phyloP scores from a whole-genome alignment of 1,284 basidiomycete species.

The Trichosporon coremiiforme region DNA sequence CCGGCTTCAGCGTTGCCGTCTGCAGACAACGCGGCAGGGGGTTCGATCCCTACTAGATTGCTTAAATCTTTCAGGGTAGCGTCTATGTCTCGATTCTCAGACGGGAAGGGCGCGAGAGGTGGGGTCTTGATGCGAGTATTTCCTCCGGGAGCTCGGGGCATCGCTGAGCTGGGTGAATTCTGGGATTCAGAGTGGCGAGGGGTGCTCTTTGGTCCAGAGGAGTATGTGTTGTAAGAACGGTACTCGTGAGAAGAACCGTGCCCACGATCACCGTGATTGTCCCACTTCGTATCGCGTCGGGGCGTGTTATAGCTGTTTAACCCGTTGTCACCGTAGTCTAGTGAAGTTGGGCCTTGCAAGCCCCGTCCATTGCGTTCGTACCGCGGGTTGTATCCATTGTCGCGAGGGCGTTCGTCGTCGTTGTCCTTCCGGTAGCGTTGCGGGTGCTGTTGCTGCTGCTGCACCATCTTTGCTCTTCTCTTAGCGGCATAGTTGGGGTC shows the following conservation, averaged over 20 bases:
- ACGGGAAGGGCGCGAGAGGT: background rate
- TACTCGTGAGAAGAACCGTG: background rate
- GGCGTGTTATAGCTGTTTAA: background rate
- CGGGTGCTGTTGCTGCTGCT: background rate
- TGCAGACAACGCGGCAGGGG: background rate
- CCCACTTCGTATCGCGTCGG: background rate
- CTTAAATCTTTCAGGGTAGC: background rate
- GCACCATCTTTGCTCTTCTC: slow-evolving; percentile 14
- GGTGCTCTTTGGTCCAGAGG: background rate
- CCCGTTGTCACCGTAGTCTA: background rate
- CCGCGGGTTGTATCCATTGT: background rate
- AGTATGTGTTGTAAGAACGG: background rate
- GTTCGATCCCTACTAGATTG: background rate
- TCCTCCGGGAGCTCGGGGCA: background rate
- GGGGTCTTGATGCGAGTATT: background rate
- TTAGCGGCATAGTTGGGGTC: slow-evolving; percentile 31
- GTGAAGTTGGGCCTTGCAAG: background rate
- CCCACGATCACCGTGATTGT: background rate
- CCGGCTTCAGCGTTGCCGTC: background rate
- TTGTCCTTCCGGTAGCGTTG: background rate
- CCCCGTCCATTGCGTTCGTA: slow-evolving; percentile 5
- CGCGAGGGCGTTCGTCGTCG: background rate
- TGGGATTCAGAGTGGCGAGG: background rate
- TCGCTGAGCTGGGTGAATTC: too few relatives aligned
- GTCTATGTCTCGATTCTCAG: background rate